A percentile compares a stretch with the other conserved stretches of the same genome.
These are phyloP conservation scores for Gaultheria prostrata DNA, from an alignment of 148 eudicot genomes.

Conservation along the genomic window DNA sequence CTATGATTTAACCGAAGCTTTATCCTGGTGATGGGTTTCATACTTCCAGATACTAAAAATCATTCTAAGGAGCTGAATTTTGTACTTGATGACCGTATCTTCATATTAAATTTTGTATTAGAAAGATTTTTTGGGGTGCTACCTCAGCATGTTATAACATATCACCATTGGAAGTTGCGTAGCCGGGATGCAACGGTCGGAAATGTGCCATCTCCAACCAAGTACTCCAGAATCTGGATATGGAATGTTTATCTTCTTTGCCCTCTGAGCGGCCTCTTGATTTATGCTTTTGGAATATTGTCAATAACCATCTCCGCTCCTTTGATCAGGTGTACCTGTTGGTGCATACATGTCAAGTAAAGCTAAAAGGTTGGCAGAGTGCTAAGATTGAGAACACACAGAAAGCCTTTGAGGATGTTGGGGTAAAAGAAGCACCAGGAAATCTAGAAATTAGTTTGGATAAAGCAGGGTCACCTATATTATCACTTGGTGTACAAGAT, in stretches of 20 bases:
- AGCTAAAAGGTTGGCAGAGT: conserved; percentile 42
- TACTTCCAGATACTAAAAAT: neutral
- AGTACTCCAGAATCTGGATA: neutral
- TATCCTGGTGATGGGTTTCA: neutral
- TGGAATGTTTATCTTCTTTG: neutral
- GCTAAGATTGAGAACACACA: conserved; percentile 34
- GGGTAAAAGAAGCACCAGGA: conserved; percentile 27
- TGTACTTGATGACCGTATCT: neutral
- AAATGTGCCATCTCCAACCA: neutral
- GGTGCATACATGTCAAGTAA: conserved; percentile 66
- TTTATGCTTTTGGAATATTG: conserved; percentile 3
- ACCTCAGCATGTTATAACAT: neutral
- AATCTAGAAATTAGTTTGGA: conserved; percentile 34
- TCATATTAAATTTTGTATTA: neutral
- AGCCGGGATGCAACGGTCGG: neutral
- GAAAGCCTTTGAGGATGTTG: conserved; percentile 34
- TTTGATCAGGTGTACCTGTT: conserved; percentile 73
- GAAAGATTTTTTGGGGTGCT: neutral
- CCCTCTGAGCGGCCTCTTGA: neutral
- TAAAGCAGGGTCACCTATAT: conserved; percentile 26
- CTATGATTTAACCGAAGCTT: neutral
- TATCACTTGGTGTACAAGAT: conserved; percentile 33
- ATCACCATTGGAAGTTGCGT: neutral
- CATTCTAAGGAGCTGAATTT: neutral
- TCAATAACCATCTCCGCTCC: conserved; percentile 10